phyloP scores from a whole-genome alignment of 371 early-diverging fungal genomes.

The Mucor sp. region DNA sequence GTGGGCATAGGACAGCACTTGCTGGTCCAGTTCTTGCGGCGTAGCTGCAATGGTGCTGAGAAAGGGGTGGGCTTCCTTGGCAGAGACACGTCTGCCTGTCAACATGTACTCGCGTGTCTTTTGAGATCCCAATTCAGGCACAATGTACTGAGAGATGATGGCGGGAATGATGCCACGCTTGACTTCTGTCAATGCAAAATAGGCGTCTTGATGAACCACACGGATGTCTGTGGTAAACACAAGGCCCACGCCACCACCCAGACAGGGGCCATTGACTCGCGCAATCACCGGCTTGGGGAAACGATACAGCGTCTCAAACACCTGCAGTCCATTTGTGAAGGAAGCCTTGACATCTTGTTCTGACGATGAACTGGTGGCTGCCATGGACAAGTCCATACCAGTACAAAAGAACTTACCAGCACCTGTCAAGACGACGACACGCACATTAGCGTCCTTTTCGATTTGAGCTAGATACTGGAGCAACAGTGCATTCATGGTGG shows the following conservation, averaged over 20 bases:
- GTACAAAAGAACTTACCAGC: constrained; percentile 77
- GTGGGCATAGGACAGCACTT: constrained; percentile 43
- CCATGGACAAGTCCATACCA: constrained; percentile 67
- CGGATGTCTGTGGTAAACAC: constrained; percentile 69
- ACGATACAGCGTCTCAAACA: constrained; percentile 45
- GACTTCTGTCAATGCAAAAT: constrained; percentile 68
- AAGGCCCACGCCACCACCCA: constrained; percentile 76
- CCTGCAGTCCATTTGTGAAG: constrained; percentile 33
- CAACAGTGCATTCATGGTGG: constrained; percentile 53
- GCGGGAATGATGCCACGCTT: constrained; percentile 73
- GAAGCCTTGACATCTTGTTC: constrained; percentile 33
- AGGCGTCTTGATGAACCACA: constrained; percentile 48
- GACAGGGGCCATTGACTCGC: constrained; percentile 70
- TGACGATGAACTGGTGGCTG: constrained; percentile 24
- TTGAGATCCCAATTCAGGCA: constrained; percentile 64
- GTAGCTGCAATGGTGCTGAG: constrained; percentile 41
- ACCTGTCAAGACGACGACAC: constrained; percentile 67
- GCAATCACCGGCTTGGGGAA: constrained; percentile 70
- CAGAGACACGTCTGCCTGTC: constrained; percentile 60
- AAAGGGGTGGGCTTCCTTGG: constrained; percentile 44
- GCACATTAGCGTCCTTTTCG: constrained; percentile 50
- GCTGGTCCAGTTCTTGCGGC: constrained; percentile 39
- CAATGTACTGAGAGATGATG: constrained; percentile 70
- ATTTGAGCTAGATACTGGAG: constrained; percentile 43
- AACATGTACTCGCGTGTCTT: constrained; percentile 64